Conservation (phyloP, 2,329 filamentous ascomycete genomes). For the Capronia epimyces region DNA sequence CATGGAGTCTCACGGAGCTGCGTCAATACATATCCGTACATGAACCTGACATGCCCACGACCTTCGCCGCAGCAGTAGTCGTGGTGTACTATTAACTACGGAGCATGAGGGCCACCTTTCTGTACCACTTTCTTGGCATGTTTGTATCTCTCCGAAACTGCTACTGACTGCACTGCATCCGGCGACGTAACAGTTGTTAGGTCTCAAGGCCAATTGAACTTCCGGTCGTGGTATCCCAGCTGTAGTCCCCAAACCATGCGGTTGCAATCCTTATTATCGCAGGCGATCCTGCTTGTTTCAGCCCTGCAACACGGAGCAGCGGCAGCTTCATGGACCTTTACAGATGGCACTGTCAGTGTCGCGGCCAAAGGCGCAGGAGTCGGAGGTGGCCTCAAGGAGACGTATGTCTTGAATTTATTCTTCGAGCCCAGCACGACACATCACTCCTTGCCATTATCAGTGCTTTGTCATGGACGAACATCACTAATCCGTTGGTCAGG, state of each 20-base stretch:
- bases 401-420: conserved; percentile 37
- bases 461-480: not conserved
- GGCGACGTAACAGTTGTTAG: not conserved
- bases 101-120: not conserved
- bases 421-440: not conserved
- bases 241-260: conserved; percentile 11
- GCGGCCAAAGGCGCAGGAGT: conserved; percentile 56
- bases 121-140: not conserved
- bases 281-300: conserved; percentile 15
- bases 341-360: conserved; percentile 59
- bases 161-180: not conserved
- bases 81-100: too few relatives aligned
- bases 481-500: conserved; percentile 38
- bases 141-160: not conserved
- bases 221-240: not conserved
- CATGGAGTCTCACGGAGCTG: too few relatives aligned
- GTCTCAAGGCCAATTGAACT: not conserved
- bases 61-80: too few relatives aligned
- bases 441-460: not conserved
- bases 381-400: conserved; percentile 50
- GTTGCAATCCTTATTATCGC: conserved; percentile 17
- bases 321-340: conserved; percentile 56
- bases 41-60: too few relatives aligned
- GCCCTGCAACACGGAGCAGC: conserved; percentile 24
- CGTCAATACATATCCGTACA: too few relatives aligned